A percentile compares a stretch with the other conserved stretches of the same genome.
These are phyloP conservation scores for Takakia lepidozioides DNA, from an alignment of 225 moss, liverwort and hornwort genomes.

Conservation along the genomic window DNA sequence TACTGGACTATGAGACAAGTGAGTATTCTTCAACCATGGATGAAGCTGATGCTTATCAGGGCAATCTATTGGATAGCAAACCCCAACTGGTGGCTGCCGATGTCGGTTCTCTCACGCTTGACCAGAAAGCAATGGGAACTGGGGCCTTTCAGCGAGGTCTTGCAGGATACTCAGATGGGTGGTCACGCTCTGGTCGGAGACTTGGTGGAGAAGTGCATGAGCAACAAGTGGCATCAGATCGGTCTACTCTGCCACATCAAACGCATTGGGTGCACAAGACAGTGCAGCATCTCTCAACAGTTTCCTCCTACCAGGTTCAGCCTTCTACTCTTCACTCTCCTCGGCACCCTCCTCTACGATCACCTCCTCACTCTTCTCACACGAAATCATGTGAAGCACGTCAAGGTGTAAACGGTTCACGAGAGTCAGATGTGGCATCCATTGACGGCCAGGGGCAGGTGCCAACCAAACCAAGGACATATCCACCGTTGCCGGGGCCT, in stretches of 20 bases:
- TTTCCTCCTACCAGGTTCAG: constrained; percentile 15
- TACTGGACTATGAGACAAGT: constrained; percentile 52
- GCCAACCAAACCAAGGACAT: constrained; percentile 34
- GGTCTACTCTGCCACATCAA: constrained; percentile 14
- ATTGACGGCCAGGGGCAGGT: too few species aligned
- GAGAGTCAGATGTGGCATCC: constrained; percentile 17
- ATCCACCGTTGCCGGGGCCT: constrained; percentile 60
- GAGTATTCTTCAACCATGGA: constrained; percentile 65
- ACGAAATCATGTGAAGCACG: constrained; percentile 31
- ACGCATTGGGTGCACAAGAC: constrained; percentile 9
- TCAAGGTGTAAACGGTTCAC: constrained; percentile 20
- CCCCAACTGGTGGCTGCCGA: constrained; percentile 29
- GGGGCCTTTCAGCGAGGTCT: constrained; percentile 43
- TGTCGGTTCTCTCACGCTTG: constrained; percentile 33
- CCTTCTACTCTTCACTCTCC: constrained; percentile 21
- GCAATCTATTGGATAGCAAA: constrained; percentile 22
- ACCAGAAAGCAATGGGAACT: constrained; percentile 48
- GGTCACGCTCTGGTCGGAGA: constrained; percentile 9
- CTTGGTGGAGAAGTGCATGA: constrained; percentile 25
- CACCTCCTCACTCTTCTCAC: constrained; percentile 28
- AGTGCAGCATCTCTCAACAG: constrained; percentile 18
- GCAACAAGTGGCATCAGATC: constrained; percentile 25
- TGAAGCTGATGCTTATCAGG: constrained; percentile 48
- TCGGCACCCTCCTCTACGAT: constrained; percentile 15
- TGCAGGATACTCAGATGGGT: constrained; percentile 26